These are phyloP conservation scores for Citrus medica DNA, from an alignment of 345 rosid genomes.

Conservation along the genomic window DNA sequence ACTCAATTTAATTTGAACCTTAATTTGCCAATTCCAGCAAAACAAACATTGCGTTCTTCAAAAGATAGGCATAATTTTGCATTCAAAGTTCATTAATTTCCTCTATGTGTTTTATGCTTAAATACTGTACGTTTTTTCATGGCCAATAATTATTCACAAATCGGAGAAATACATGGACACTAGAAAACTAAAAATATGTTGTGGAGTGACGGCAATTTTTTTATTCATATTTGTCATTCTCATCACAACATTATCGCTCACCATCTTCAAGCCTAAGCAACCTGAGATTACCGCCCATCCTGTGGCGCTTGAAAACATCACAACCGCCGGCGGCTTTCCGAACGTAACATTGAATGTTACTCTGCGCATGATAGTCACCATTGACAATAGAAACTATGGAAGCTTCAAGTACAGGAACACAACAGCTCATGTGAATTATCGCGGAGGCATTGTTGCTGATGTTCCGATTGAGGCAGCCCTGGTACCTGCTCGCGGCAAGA, in stretches of 20 bases:
- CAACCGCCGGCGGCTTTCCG: neutral
- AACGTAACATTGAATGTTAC: constrained; percentile 16
- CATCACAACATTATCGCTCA: constrained; percentile 27
- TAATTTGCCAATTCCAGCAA: neutral
- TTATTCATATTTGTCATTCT: constrained; percentile 12
- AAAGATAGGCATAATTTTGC: neutral
- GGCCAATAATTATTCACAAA: neutral
- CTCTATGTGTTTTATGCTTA: neutral
- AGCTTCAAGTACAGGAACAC: constrained; percentile 33
- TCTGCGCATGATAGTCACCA: constrained; percentile 23
- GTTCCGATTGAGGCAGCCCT: constrained; percentile 14
- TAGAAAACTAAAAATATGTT: constrained; percentile 28
- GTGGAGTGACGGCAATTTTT: constrained; percentile 16
- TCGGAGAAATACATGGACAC: neutral
- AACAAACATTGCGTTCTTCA: neutral
- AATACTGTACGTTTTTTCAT: neutral
- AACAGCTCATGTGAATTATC: constrained; percentile 24
- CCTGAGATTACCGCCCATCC: constrained; percentile 31
- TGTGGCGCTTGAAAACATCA: constrained; percentile 23
- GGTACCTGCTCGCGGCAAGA: constrained; percentile 24
- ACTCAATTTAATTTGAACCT: neutral
- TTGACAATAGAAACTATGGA: constrained; percentile 43
- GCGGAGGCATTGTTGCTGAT: constrained; percentile 17
- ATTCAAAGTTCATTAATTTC: neutral
- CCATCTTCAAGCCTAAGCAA: constrained; percentile 43